phyloP scores from a whole-genome alignment of 495 filamentous ascomycete genomes.

The Xylaria longipes region DNA sequence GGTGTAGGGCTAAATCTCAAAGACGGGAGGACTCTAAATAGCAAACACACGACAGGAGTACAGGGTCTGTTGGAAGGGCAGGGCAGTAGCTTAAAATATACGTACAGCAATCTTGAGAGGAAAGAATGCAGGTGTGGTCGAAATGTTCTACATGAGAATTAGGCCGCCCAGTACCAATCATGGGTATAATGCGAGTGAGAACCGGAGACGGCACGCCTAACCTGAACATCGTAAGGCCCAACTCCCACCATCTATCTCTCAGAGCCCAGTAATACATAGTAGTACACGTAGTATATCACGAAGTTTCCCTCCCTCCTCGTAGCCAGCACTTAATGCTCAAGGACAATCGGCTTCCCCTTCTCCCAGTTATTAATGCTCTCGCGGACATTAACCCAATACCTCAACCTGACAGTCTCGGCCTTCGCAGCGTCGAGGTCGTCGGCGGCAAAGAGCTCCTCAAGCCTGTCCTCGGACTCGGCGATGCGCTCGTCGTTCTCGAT shows the following conservation, averaged over 20 bases:
- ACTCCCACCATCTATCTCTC: background rate
- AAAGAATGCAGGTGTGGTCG: background rate
- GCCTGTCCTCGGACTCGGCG: slow-evolving; percentile 56
- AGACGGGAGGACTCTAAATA: background rate
- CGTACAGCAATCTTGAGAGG: background rate
- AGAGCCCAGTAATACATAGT: background rate
- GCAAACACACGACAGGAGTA: background rate
- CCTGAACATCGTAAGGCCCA: background rate
- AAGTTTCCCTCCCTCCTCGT: background rate
- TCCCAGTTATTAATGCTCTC: slow-evolving; percentile 84
- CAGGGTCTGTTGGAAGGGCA: background rate
- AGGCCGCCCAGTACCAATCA: background rate
- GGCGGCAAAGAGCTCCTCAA: slow-evolving; percentile 68
- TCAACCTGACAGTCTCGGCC: slow-evolving; percentile 73
- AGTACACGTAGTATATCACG: background rate
- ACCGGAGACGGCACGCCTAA: background rate
- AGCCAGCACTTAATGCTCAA: slow-evolving; percentile 61
- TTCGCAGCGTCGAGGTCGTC: slow-evolving; percentile 72
- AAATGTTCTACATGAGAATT: background rate
- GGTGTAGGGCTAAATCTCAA: background rate
- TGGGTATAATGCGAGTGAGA: background rate
- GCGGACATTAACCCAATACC: slow-evolving; percentile 91
- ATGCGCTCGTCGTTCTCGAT: slow-evolving; percentile 73
- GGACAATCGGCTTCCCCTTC: slow-evolving; percentile 70
- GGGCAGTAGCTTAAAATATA: background rate